Evolutionary conservation across 2,329 filamentous ascomycete species (phyloP).

Genomic region (Emergomyces pasteurianus): DNA sequence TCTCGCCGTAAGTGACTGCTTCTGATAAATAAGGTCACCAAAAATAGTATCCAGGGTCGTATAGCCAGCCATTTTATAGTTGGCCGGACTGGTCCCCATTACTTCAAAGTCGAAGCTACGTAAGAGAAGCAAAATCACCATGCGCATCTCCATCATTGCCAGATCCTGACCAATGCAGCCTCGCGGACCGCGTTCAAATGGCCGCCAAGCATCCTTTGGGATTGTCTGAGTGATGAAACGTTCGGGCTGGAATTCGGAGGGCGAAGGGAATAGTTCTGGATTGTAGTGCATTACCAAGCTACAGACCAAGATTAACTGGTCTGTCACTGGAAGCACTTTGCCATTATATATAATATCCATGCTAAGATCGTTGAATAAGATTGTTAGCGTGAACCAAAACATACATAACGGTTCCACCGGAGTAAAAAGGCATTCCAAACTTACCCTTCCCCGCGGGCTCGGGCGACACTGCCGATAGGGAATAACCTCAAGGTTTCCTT

Average conservation of each 20-base stretch:
- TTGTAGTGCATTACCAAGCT: slow-evolving; percentile 4
- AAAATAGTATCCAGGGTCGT: neutral
- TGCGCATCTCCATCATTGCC: slow-evolving; percentile 33
- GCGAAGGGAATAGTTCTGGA: slow-evolving; percentile 3
- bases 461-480: slow-evolving; percentile 25
- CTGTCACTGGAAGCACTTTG: neutral
- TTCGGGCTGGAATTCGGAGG: slow-evolving; percentile 23
- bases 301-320: slow-evolving; percentile 1
- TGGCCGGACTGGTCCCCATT: slow-evolving; percentile 2
- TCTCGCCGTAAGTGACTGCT: slow-evolving; percentile 1
- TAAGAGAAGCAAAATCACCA: slow-evolving; percentile 15
- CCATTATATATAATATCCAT: neutral
- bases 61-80: neutral
- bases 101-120: slow-evolving; percentile 16
- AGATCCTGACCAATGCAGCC: slow-evolving; percentile 41
- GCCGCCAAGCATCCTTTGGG: slow-evolving; percentile 31
- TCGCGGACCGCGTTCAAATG: slow-evolving; percentile 38
- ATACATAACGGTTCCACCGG: neutral
- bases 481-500: slow-evolving; percentile 45
- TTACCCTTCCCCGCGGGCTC: slow-evolving; percentile 5
- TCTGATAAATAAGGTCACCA: slow-evolving; percentile 1
- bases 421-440: neutral
- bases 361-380: neutral
- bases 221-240: slow-evolving; percentile 20
- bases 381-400: too few relatives aligned